These are phyloP conservation scores for Myxozyma sirexii DNA, from an alignment of 805 yeast species.

Conservation along the genomic window DNA sequence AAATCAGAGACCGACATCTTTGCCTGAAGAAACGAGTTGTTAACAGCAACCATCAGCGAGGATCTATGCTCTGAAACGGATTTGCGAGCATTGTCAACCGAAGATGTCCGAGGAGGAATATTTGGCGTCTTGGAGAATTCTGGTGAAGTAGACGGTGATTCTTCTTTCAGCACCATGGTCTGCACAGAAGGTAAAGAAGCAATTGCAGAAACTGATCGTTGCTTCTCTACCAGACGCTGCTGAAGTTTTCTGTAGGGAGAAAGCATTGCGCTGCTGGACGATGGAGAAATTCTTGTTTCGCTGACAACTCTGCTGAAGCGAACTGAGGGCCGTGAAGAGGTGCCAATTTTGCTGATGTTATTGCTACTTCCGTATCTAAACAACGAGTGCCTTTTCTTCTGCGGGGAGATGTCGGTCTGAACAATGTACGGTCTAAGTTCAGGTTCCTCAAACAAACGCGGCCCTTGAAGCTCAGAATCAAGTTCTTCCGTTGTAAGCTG, in stretches of 20 bases:
- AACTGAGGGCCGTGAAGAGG: conserved; percentile 5
- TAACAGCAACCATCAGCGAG: conserved; percentile 2
- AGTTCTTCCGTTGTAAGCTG: conserved; percentile 17
- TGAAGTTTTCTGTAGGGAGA: conserved; percentile 14
- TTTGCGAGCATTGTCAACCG: background rate
- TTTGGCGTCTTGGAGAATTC: background rate
- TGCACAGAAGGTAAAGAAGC: background rate
- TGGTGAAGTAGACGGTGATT: conserved; percentile 5
- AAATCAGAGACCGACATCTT: background rate
- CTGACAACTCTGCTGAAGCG: conserved; percentile 15
- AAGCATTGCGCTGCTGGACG: background rate
- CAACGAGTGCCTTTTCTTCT: conserved; percentile 26
- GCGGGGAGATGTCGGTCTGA: conserved; percentile 22
- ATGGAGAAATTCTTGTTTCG: conserved; percentile 8
- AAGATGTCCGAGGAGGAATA: background rate
- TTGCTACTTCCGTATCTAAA: conserved; percentile 11
- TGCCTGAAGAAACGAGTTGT: background rate
- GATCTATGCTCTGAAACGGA: background rate
- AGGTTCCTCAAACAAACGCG: conserved; percentile 27
- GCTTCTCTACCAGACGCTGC: conserved; percentile 13
- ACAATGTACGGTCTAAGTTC: conserved; percentile 24
- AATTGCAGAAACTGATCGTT: conserved; percentile 15
- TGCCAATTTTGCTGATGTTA: background rate
- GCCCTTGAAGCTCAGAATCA: conserved; percentile 27
- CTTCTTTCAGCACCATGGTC: conserved; percentile 4